Evolutionary conservation across 2,329 filamentous ascomycete species (phyloP).

Genomic region (Sodiomyces alkalinus): DNA sequence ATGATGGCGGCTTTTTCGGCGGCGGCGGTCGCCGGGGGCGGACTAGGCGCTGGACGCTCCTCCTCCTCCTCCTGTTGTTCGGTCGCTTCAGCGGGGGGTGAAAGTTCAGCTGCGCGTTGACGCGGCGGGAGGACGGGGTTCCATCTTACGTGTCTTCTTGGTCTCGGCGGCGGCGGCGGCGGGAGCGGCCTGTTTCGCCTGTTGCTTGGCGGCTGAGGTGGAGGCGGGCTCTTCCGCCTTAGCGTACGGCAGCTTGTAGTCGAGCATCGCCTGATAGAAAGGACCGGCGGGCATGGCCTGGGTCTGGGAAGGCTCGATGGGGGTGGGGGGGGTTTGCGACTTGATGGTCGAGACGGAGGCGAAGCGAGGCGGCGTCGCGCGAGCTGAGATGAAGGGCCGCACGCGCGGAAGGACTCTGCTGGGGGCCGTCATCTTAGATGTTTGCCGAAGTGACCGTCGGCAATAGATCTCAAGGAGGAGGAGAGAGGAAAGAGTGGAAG

Average conservation of each 20-base stretch:
- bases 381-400: conserved; percentile 10
- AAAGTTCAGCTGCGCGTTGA: conserved; percentile 4
- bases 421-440: conserved; percentile 17
- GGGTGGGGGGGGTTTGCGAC: conserved; percentile 11
- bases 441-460: conserved; percentile 1
- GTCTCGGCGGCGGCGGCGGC: conserved; percentile 6
- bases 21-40: conserved; percentile 25
- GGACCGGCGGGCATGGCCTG: conserved; percentile 34
- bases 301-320: conserved; percentile 14
- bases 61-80: conserved; percentile 1
- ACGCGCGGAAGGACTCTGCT: conserved; percentile 15
- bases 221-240: conserved; percentile 29
- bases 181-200: no score
- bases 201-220: no score
- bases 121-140: conserved; percentile 7
- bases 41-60: conserved; percentile 11
- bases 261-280: conserved; percentile 45
- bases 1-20: conserved; percentile 50
- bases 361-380: conserved; percentile 12
- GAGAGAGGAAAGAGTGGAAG: not conserved
- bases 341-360: conserved; percentile 14
- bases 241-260: conserved; percentile 22
- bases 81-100: conserved; percentile 9
- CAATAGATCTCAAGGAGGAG: not conserved
- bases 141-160: conserved; percentile 10